Conservation (phyloP, 306 rosid species). For the Abrus pulchellus region DNA sequence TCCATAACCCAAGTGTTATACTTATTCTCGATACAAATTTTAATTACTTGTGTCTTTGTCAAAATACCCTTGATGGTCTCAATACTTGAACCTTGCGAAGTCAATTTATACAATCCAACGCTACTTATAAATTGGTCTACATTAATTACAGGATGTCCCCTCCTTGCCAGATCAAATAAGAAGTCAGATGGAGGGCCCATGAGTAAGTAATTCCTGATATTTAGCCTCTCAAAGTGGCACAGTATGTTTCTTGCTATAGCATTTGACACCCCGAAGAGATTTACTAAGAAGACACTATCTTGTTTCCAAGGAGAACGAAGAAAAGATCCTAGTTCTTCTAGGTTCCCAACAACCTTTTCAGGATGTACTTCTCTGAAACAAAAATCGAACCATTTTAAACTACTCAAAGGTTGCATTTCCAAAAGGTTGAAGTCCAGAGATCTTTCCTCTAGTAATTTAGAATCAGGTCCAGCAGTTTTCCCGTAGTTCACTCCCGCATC, state of each 20-base stretch:
- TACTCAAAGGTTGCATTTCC: constrained; percentile 73
- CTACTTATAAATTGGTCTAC: constrained; percentile 65
- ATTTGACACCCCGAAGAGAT: constrained; percentile 66
- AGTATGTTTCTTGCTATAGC: constrained; percentile 67
- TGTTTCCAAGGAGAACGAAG: constrained; percentile 62
- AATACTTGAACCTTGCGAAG: constrained; percentile 51
- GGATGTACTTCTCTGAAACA: constrained; percentile 89
- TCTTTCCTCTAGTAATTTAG: constrained; percentile 71
- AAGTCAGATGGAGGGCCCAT: constrained; percentile 71
- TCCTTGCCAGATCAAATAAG: constrained; percentile 77
- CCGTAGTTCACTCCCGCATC: constrained; percentile 97
- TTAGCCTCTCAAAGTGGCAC: constrained; percentile 86
- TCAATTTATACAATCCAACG: constrained; percentile 55
- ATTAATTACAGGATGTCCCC: constrained; percentile 80
- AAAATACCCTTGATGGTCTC: constrained; percentile 60
- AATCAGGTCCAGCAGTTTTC: constrained; percentile 97
- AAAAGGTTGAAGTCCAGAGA: constrained; percentile 68
- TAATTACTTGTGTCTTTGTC: constrained; percentile 62
- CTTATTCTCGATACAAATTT: constrained; percentile 65
- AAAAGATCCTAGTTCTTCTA: constrained; percentile 70
- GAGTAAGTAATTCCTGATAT: constrained; percentile 71
- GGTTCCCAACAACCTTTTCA: constrained; percentile 59
- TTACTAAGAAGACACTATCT: constrained; percentile 62
- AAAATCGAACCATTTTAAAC: constrained; percentile 91
- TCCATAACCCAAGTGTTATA: constrained; percentile 68